phyloP scores from a whole-genome alignment of 129 eudicot genomes.

The Logfia minima region DNA sequence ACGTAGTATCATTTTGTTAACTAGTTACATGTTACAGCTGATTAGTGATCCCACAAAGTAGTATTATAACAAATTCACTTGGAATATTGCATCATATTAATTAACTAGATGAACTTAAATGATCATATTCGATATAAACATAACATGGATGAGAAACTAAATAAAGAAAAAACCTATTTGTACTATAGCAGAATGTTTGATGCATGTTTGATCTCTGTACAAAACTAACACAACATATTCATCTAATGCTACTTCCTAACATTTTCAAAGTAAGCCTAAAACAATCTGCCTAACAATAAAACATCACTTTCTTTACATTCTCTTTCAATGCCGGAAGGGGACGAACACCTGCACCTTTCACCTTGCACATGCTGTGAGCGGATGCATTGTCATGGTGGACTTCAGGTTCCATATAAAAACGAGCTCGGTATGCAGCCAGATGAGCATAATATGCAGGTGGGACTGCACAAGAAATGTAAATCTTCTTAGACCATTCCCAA shows the following conservation, averaged over 20 bases:
- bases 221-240: slow-evolving; percentile 34
- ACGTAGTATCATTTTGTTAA: too few species aligned
- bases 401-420: slow-evolving; percentile 87
- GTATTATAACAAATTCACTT: neutral
- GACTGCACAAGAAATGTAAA: slow-evolving; percentile 39
- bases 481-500: too few species aligned
- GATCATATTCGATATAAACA: slow-evolving; percentile 7
- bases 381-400: slow-evolving; percentile 45
- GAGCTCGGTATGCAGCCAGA: slow-evolving; percentile 91
- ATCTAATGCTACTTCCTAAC: slow-evolving; percentile 28
- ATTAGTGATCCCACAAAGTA: too few species aligned
- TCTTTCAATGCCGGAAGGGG: slow-evolving; percentile 74
- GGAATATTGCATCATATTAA: slow-evolving; percentile 11
- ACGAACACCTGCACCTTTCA: slow-evolving; percentile 46
- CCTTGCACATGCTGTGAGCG: slow-evolving; percentile 33
- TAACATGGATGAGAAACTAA: neutral
- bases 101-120: neutral
- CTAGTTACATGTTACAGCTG: too few species aligned
- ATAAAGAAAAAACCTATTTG: slow-evolving; percentile 28
- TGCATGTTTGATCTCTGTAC: slow-evolving; percentile 32
- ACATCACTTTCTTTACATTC: slow-evolving; percentile 81
- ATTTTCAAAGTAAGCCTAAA: slow-evolving; percentile 18
- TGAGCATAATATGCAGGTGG: slow-evolving; percentile 99
- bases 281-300: slow-evolving; percentile 52
- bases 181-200: slow-evolving; percentile 22